Evolutionary conservation across 2,329 filamentous ascomycete genomes (phyloP).

Genomic region (Exophiala sideris): DNA sequence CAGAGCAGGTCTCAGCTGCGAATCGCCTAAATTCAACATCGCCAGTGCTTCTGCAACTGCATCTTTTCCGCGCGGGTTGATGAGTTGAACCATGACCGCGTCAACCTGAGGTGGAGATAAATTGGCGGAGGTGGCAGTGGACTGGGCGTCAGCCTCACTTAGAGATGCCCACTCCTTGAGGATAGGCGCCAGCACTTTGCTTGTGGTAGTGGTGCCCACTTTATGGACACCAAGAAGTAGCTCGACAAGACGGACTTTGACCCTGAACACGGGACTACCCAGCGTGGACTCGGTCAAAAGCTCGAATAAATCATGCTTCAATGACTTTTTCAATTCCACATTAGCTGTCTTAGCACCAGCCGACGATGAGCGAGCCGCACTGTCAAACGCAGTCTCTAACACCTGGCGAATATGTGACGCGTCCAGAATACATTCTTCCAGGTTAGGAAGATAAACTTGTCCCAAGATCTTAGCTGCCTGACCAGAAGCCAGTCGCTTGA

Average conservation of each 20-base stretch:
- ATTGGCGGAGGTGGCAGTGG: conserved; percentile 49
- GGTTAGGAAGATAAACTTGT: conserved; percentile 64
- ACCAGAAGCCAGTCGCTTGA: conserved; percentile 13
- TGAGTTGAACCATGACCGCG: conserved; percentile 49
- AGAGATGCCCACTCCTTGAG: conserved; percentile 66
- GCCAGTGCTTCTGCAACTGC: conserved; percentile 54
- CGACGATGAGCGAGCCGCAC: conserved; percentile 34
- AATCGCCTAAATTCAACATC: conserved; percentile 45
- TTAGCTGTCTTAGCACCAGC: conserved; percentile 40
- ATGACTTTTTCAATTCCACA: conserved; percentile 58
- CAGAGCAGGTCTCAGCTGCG: conserved; percentile 50
- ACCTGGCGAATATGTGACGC: conserved; percentile 64
- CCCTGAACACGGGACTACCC: conserved; percentile 62
- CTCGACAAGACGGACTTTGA: conserved; percentile 70
- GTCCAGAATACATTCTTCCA: conserved; percentile 87
- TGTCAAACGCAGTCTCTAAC: conserved; percentile 60
- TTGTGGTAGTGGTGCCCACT: conserved; percentile 68
- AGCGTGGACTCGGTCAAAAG: conserved; percentile 73
- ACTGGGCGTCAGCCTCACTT: conserved; percentile 48
- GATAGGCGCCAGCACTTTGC: conserved; percentile 70
- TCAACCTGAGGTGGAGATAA: conserved; percentile 51
- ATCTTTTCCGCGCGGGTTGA: conserved; percentile 57
- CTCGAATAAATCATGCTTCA: conserved; percentile 62
- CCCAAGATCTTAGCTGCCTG: conserved; percentile 56
- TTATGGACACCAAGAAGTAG: conserved; percentile 70